These are phyloP conservation scores for Penicillium maclennaniae DNA, from an alignment of 495 filamentous ascomycete species.

Conservation along the genomic window DNA sequence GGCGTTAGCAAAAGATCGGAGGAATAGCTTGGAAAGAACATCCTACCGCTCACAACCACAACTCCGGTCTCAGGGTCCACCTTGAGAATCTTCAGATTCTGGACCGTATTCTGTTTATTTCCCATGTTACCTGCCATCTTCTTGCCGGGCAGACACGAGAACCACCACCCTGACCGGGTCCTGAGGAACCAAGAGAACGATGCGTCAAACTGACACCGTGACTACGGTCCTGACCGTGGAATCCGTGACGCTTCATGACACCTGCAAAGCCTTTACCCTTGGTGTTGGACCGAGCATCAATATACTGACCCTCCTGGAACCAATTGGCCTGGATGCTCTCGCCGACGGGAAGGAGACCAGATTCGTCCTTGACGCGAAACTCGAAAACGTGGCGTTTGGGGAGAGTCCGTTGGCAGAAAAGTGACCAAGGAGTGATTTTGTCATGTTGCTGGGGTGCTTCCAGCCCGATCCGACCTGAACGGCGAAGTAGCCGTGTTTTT, in stretches of 20 bases:
- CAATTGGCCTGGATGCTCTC: conserved; percentile 71
- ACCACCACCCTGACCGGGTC: conserved; percentile 85
- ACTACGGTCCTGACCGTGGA: conserved; percentile 79
- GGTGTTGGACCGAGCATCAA: conserved; percentile 75
- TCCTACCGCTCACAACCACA: conserved; percentile 76
- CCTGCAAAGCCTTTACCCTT: conserved; percentile 90
- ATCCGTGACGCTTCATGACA: conserved; percentile 95
- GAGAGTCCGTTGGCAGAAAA: conserved; percentile 72
- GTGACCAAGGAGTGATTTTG: conserved; percentile 77
- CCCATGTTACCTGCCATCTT: conserved; percentile 98
- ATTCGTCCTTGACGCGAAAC: conserved; percentile 72
- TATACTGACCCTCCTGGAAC: conserved; percentile 86
- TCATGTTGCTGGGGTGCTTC: conserved; percentile 70
- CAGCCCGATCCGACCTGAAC: conserved; percentile 84
- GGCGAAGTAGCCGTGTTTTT: conserved; percentile 83
- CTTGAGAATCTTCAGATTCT: conserved; percentile 85
- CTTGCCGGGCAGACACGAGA: conserved; percentile 93
- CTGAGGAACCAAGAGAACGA: conserved; percentile 81
- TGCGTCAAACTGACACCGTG: conserved; percentile 94
- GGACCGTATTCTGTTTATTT: conserved; percentile 74
- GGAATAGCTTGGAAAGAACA: not conserved
- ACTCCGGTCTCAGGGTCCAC: conserved; percentile 81
- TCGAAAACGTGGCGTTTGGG: conserved; percentile 77
- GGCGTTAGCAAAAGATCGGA: conserved; percentile 7
- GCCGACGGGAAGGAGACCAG: conserved; percentile 70